Evolutionary conservation across 2,329 filamentous ascomycete species (phyloP).

Genomic region (Aspergillus quadrilineatus): DNA sequence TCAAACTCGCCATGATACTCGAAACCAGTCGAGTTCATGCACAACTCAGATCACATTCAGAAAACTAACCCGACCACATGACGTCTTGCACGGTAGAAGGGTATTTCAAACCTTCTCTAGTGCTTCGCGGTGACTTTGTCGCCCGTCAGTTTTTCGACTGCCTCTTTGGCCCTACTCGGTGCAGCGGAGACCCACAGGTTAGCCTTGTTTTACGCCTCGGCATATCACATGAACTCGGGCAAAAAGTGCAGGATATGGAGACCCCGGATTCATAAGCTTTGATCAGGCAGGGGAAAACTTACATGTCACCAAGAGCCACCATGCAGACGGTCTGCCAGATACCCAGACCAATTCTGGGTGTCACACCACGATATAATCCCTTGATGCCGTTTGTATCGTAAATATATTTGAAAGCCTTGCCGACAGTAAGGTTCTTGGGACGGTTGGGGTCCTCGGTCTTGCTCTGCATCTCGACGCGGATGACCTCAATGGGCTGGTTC

Average conservation of each 20-base stretch:
- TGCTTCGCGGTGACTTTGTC: conserved; percentile 65
- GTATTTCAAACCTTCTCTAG: conserved; percentile 50
- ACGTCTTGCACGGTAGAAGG: conserved; percentile 31
- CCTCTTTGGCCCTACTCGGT: conserved; percentile 59
- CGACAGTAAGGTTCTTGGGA: conserved; percentile 98
- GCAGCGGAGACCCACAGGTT: conserved; percentile 30
- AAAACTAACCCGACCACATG: not conserved
- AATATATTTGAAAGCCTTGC: conserved; percentile 79
- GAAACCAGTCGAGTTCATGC: not conserved
- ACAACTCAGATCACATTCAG: not conserved
- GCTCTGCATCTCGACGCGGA: conserved; percentile 99
- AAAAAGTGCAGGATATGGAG: conserved; percentile 1
- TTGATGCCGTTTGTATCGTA: conserved; percentile 83
- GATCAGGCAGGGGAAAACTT: conserved; percentile 45
- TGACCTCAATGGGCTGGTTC: conserved; percentile 99
- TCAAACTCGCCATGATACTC: not conserved
- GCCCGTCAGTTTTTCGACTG: conserved; percentile 64
- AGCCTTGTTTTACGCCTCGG: conserved; percentile 27
- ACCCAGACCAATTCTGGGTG: conserved; percentile 88
- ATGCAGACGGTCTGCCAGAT: conserved; percentile 99
- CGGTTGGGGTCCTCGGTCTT: conserved; percentile 97
- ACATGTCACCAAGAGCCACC: conserved; percentile 98
- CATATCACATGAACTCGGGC: conserved; percentile 26
- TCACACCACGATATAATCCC: conserved; percentile 93
- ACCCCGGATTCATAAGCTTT: conserved; percentile 1